These are phyloP conservation scores for Capronia americana DNA, from an alignment of 2,329 filamentous ascomycete species.

Conservation along the genomic window DNA sequence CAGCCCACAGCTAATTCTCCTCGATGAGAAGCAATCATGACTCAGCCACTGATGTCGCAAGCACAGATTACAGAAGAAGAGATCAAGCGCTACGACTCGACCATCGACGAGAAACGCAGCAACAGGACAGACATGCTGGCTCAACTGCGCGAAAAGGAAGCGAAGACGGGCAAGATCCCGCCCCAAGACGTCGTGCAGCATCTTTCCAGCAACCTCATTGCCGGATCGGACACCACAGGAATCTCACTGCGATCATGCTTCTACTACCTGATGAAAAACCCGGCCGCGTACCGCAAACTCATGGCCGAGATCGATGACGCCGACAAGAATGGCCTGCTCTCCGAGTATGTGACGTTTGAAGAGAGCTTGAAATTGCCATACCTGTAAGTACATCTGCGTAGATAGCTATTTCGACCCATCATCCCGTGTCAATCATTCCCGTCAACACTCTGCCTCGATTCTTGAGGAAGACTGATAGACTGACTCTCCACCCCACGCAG, in stretches of 20 bases:
- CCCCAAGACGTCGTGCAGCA: slow-evolving; percentile 26
- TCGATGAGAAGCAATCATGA: no score
- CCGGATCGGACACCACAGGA: slow-evolving; percentile 32
- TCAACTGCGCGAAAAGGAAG: slow-evolving; percentile 23
- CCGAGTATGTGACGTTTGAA: slow-evolving; percentile 20
- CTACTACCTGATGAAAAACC: slow-evolving; percentile 57
- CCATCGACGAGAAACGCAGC: slow-evolving; percentile 11
- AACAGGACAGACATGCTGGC: slow-evolving; percentile 27
- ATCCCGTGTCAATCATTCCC: no score
- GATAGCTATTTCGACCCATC: no score
- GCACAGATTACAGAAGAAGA: slow-evolving; percentile 33
- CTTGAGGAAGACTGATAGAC: not conserved
- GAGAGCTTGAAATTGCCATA: slow-evolving; percentile 44
- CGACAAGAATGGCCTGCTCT: slow-evolving; percentile 20
- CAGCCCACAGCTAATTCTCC: no score
- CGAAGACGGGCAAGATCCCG: slow-evolving; percentile 14
- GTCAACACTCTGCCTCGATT: no score
- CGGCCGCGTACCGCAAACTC: slow-evolving; percentile 47
- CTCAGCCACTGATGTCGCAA: slow-evolving; percentile 33
- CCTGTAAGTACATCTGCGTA: slow-evolving; percentile 41
- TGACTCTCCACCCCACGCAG: not conserved
- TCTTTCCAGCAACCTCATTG: slow-evolving; percentile 19
- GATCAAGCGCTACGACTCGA: slow-evolving; percentile 19
- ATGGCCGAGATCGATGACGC: slow-evolving; percentile 55
- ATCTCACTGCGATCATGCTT: slow-evolving; percentile 28